Percentiles rank a stretch among this genome's conserved stretches.
phyloP scores from a whole-genome alignment of 2,329 filamentous ascomycete species.

The Alternaria solani region DNA sequence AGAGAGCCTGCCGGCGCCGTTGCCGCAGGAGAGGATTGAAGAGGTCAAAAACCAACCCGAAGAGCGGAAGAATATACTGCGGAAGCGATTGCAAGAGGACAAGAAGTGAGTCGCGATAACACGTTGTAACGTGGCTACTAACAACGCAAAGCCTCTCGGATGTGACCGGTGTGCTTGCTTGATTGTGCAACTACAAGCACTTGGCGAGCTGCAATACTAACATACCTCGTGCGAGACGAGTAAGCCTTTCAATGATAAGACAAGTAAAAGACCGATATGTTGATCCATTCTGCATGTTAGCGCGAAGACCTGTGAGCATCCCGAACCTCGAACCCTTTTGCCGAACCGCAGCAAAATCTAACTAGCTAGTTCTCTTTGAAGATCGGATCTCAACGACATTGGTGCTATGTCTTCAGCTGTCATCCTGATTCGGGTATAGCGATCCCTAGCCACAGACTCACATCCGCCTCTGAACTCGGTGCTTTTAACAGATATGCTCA shows the following conservation, averaged over 20 bases:
- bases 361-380: too few relatives aligned
- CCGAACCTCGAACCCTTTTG: neutral
- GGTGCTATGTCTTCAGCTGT: too few relatives aligned
- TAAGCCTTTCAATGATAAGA: neutral
- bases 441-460: too few relatives aligned
- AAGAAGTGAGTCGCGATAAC: constrained; percentile 1
- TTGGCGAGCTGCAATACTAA: neutral
- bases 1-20: constrained; percentile 5
- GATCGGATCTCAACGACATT: too few relatives aligned
- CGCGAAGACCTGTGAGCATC: neutral
- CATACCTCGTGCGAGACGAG: neutral
- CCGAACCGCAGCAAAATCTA: too few relatives aligned
- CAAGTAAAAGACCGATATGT: neutral
- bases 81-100: neutral
- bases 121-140: neutral
- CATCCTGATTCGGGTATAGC: too few relatives aligned
- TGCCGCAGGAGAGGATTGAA: constrained; percentile 7
- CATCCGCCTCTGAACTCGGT: too few relatives aligned
- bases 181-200: neutral
- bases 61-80: constrained; percentile 4
- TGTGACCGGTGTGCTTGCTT: constrained; percentile 2
- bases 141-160: neutral
- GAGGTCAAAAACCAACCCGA: constrained; percentile 5
- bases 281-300: neutral
- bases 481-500: too few relatives aligned